Conservation (phyloP, 73 alveolate genomes). For the Loxodes magnus region DNA sequence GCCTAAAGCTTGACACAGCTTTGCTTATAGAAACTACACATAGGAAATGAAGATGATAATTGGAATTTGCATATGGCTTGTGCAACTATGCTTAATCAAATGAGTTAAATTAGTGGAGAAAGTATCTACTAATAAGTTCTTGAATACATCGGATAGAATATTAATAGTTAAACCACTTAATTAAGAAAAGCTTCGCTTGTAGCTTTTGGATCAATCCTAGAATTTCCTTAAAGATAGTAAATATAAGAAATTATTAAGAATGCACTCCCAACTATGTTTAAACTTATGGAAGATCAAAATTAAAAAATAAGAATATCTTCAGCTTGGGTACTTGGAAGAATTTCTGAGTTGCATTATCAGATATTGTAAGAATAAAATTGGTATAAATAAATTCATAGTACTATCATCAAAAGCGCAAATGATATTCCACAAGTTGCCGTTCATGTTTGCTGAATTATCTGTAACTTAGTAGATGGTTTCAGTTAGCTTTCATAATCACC, state of each 20-base stretch:
- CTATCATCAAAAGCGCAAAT: neutral
- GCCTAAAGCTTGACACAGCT: neutral
- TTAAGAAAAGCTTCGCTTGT: neutral
- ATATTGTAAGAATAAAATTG: neutral
- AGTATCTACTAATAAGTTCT: neutral
- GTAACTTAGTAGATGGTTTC: constrained; percentile 1
- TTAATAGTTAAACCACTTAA: neutral
- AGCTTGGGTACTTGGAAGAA: constrained; percentile 3
- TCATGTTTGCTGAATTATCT: constrained; percentile 1
- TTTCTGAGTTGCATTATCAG: neutral
- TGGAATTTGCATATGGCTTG: constrained; percentile 11
- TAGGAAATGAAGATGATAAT: constrained; percentile 4
- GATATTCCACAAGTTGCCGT: neutral
- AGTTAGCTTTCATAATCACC: neutral
- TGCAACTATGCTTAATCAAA: neutral
- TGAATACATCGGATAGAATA: neutral
- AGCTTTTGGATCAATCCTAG: neutral
- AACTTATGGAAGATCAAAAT: neutral
- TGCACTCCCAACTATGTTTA: neutral
- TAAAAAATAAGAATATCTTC: neutral
- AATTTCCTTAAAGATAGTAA: neutral
- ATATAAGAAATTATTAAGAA: neutral
- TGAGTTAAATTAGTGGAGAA: neutral
- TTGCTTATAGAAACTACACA: neutral
- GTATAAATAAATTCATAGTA: neutral